Base-by-base conservation (phyloP, 2,329 filamentous ascomycete species). In the Colletotrichum lupini region DNA sequence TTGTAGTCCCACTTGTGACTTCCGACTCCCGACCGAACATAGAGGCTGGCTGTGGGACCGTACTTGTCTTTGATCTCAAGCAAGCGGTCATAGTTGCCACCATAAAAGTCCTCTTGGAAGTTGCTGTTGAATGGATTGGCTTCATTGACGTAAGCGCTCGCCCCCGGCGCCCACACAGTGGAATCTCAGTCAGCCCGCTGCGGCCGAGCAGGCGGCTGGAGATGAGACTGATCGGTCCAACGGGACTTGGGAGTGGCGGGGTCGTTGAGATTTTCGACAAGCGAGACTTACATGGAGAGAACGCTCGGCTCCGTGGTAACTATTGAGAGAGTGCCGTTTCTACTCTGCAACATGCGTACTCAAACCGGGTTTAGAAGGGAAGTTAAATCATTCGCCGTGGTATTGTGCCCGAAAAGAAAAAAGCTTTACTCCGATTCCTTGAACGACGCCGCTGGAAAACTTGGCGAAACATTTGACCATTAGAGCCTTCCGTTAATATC, bases 91-190 rank as follows among this genome's bases (percentile, higher is more conserved):
- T 82, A 82, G 28, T 77, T 60, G 3, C 49, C 42, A 5, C 80
- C 81, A 37, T 77, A 82, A 59, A 81, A 82, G 3, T 76, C 70
- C 63, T 79, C 42, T 5, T 69, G 75, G 56, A 79, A 81, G 42
- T 80, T 75, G 11, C 14, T 75, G 46, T 81, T 74, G 52, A 77
- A 77, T 19, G 81, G 82, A 72, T 83, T 82, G 1, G 81, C 83
- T 76, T 87, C 84, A 66, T 85, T 85, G 78, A 82, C 74, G 64
- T 83, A 83, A 1, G 76, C 61, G 16, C 75, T 73, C 1, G 73
- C 46, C 16, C 63, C 62, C 5, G 74, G 73, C 4, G 74, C 73
- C 56, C 72, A 74, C 42, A 3, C 24, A n/a, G 1, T 2, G 37
- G 19, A 22, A 58, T 46, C 1, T 59, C 26, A 5, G 53, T 59